Conservation (phyloP, 805 yeast species). For the Yarrowia sp. region DNA sequence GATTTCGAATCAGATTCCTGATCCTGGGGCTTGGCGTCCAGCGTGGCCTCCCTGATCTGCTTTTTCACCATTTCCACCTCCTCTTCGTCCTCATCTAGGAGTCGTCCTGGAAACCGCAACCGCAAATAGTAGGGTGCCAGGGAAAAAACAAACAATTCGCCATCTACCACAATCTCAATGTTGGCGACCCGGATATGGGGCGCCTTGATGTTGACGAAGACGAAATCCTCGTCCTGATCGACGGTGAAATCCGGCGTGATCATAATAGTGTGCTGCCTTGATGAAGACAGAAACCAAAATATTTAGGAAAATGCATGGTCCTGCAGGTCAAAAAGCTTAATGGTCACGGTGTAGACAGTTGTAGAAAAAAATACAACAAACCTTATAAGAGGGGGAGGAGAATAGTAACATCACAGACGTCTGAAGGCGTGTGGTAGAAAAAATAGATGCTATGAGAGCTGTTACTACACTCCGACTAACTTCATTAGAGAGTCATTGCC, state of each 20-base stretch:
- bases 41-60: background rate
- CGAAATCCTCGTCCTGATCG: conserved; percentile 74
- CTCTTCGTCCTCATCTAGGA: conserved; percentile 53
- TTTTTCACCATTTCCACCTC: conserved; percentile 18
- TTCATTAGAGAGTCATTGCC: too few relatives aligned
- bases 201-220: conserved; percentile 68
- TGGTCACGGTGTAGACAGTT: background rate
- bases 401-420: too few relatives aligned
- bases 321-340: background rate
- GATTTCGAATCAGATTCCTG: background rate
- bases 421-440: too few relatives aligned
- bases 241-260: conserved; percentile 85
- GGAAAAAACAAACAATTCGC: conserved; percentile 79
- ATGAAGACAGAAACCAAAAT: background rate
- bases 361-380: background rate
- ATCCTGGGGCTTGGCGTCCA: background rate
- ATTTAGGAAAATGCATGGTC: background rate
- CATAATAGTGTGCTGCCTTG: conserved; percentile 62
- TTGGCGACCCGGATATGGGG: conserved; percentile 74
- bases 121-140: conserved; percentile 88
- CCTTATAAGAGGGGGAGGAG: too few relatives aligned
- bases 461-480: too few relatives aligned
- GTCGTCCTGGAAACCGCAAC: conserved; percentile 69
- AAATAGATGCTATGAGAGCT: too few relatives aligned
- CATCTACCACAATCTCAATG: conserved; percentile 79